Base-by-base conservation (phyloP, 768 basidiomycete species). In the Coprinopsis marcescibilis region DNA sequence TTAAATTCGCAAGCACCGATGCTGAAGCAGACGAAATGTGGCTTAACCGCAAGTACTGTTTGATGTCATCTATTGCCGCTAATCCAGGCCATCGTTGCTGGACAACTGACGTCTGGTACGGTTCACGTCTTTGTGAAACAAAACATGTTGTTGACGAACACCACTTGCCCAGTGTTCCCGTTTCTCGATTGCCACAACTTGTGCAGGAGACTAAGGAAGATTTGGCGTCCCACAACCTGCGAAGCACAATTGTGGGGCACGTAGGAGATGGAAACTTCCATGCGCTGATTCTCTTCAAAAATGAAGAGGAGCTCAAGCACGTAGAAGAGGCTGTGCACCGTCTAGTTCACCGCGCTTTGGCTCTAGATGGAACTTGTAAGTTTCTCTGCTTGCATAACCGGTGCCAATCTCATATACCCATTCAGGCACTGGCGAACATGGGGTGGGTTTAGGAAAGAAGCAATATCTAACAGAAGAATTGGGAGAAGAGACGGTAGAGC, bases 81-180 rank as follows among this genome's bases (percentile, higher is more conserved):
- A 59, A 78, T 43, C 83, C 85, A 12, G 87, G 78, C 8, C 65
- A 69, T 14, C 77, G 76, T 33, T 80, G 78, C 50, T 93, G 89
- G 90, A 85, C 82, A 19, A 95, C 92, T 1, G 91, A 93, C 62
- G 91, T 93, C 23, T 94, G 92, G 89, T 89, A 63, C 48, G 69
- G 61, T 12, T 43, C 6, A 41, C 47, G 29, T 20, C 11, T 15
- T 17, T 21, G 13, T 33, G 8, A 33, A 25, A 17, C 26, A 32
- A 15, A 47, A 36, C 10, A 20, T 2, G 41, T 26, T 26, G 15
- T 23, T 35, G 38, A n/a, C n/a, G 40, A 38, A 14, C 43, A 30
- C 39, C 13, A 15, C 38, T 15, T 15, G 33, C 7, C 10, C 44
- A 83, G 81, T 52, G 84, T 89, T 12, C 85, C 85, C 0, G 81